Evolutionary conservation across 371 early-diverging fungal genomes (phyloP).

Genomic region (Lichtheimia ornata): DNA sequence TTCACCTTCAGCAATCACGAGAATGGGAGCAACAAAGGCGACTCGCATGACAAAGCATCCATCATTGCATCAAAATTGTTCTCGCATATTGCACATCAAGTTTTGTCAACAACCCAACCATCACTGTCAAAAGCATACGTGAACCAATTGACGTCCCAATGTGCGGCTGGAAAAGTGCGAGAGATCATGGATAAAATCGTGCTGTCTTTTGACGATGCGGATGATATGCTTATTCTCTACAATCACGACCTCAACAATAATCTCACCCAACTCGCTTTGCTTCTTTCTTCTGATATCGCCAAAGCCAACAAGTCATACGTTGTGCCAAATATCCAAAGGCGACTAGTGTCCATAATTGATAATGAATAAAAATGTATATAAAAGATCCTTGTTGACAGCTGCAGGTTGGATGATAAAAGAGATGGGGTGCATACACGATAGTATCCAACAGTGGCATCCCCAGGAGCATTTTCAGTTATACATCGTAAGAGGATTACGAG

Average conservation of each 20-base stretch:
- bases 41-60: conserved; percentile 16
- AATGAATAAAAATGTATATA: too few species aligned
- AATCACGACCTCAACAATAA: conserved; percentile 12
- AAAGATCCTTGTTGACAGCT: too few species aligned
- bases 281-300: conserved; percentile 16
- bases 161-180: conserved; percentile 11
- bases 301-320: conserved; percentile 15
- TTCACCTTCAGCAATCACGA: conserved; percentile 14
- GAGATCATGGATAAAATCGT: neutral
- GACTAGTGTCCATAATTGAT: conserved; percentile 6
- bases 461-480: too few species aligned
- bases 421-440: too few species aligned
- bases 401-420: too few species aligned
- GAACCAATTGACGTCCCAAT: conserved; percentile 9
- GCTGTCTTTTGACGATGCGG: conserved; percentile 1
- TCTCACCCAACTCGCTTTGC: conserved; percentile 13
- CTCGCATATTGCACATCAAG: conserved; percentile 12
- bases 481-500: too few species aligned
- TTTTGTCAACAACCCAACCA: conserved; percentile 16
- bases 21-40: conserved; percentile 14
- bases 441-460: too few species aligned
- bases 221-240: conserved; percentile 11
- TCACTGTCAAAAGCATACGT: conserved; percentile 15
- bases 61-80: conserved; percentile 19
- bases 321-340: conserved; percentile 12